Evolutionary conservation across 2,329 filamentous ascomycete genomes (phyloP), one percentile per base, ranked within the genome.

Genomic region (Nannizzia gypsea): DNA sequence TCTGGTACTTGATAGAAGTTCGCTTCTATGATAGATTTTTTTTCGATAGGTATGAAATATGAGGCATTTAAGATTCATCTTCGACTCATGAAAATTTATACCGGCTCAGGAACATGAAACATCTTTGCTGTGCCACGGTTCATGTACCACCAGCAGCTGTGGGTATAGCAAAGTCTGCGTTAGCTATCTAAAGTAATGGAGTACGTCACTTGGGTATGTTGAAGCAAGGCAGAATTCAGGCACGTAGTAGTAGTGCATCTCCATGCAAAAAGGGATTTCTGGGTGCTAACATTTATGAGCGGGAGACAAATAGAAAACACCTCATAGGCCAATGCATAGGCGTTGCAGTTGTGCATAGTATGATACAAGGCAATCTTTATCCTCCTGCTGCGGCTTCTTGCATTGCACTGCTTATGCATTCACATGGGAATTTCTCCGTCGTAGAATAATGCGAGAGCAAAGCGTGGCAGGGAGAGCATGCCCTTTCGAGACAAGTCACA

Each of bases 401-500:
- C 50, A 54, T 54, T 31, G 28, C 26, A 31, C 4, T 54, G 26
- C 50, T 26, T 54, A 54, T 54, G 50, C 50, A 54, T 54, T 54
- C 50, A 54, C 50, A 54, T 34, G 50, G 50, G 9, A 34, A 54
- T 3, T 20, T 34, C 1, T 31, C 13, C 50, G 26, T 54, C 0
- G 26, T 17, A 15, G 50, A 36, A 9, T 8, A 36, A 54, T 17
- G 8, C 26, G 8, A 54, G 24, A 54, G 26, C 6, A 34, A 36
- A 9, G 15, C 26, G 4, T 54, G 50, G 50, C 15, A 6, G 5
- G 8, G 13, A 6, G 26, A 52, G 48, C 48, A 24, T 22, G 48
- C 9, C n/a, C 50, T 17, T 31, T 34, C 26, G 17, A 26, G 13
- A 34, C 15, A 54, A 54, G 28, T 17, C 15, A 34, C 50, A n/a